A percentile compares a stretch with the other conserved stretches of the same genome.
Conservation (phyloP, 2,329 filamentous ascomycete species). For the Sporothrix inflata region DNA sequence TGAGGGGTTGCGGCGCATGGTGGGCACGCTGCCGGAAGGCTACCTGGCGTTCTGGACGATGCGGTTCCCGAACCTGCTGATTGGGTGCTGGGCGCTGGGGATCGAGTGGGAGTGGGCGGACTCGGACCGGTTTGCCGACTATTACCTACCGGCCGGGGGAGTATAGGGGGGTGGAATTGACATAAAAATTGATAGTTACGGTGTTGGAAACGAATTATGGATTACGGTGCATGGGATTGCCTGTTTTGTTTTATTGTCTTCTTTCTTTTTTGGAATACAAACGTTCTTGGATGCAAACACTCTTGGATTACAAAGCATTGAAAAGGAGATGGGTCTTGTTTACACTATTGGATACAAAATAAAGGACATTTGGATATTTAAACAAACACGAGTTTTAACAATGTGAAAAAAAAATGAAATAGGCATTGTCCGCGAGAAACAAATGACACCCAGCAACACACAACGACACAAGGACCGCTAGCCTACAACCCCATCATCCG, state of each 20-base stretch:
- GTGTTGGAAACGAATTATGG: not conserved
- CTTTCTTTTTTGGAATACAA: not conserved
- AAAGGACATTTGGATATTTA: not conserved
- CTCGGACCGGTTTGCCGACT: conserved; percentile 70
- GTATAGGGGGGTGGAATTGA: not conserved
- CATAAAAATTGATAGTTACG: not conserved
- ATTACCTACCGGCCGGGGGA: conserved; percentile 59
- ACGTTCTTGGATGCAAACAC: no score
- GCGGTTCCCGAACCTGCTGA: conserved; percentile 76
- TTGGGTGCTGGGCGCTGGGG: conserved; percentile 77
- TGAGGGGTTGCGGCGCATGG: conserved; percentile 68
- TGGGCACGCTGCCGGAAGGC: conserved; percentile 76
- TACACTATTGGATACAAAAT: not conserved
- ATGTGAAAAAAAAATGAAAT: not conserved
- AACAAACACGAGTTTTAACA: not conserved
- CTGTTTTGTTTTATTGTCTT: not conserved
- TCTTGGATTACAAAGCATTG: not conserved
- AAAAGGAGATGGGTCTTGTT: not conserved
- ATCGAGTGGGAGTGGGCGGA: conserved; percentile 66
- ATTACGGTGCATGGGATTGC: not conserved
- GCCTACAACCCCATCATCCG: not conserved
- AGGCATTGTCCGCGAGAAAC: not conserved
- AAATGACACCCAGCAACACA: not conserved
- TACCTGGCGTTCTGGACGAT: conserved; percentile 84
- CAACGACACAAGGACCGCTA: no score